Evolutionary conservation across 805 yeast species (phyloP), one percentile per base, ranked within the genome.

Genomic region (Helenozyma baotianmanensis): DNA sequence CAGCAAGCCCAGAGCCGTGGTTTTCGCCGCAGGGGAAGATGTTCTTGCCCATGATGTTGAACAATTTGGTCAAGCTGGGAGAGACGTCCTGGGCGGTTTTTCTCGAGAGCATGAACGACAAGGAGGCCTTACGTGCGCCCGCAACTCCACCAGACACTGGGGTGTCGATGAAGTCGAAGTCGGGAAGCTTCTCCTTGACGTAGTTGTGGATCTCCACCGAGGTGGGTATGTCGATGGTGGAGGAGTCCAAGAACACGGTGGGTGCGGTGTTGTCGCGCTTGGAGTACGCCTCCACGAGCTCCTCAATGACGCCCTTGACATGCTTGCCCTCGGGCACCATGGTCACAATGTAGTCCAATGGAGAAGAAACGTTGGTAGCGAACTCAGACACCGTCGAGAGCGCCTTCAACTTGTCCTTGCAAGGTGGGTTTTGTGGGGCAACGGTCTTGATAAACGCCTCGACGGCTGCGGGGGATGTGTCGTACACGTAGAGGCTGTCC

Each of bases 101-200:
- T 29, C 69, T 43, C 1, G 76, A 72, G 10, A 73, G 64, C 79
- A 73, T 73, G 46, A 73, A 73, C 2, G 76, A 67, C 27, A 73
- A 56, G 0, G 76, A 64, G 1, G 63, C 78, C 32, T 72, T 70
- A 31, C 67, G 48, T 6, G 79, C 78, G 1, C 79, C 79, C 1
- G 66, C 68, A 1, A 68, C 72, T 11, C 79, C 79, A 3, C 79
- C 79, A 8, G 76, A 69, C 1, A 73, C 78, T 0, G 79, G 79
- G 8, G 78, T 66, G 45, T 73, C 79, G 24, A 73, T 65, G 42
- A 71, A 73, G 37, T 67, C 72, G 35, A 60, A 63, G 17, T 43
- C 34, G 1, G 68, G 61, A 25, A 64, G 47, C 30, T 55, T 44
- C 14, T 35, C 24, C 21, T 51, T 55, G 32, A 71, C 65, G 26